Evolutionary conservation across 192 early-diverging fungal genomes (phyloP).

Genomic region (Allomyces macrogynus): DNA sequence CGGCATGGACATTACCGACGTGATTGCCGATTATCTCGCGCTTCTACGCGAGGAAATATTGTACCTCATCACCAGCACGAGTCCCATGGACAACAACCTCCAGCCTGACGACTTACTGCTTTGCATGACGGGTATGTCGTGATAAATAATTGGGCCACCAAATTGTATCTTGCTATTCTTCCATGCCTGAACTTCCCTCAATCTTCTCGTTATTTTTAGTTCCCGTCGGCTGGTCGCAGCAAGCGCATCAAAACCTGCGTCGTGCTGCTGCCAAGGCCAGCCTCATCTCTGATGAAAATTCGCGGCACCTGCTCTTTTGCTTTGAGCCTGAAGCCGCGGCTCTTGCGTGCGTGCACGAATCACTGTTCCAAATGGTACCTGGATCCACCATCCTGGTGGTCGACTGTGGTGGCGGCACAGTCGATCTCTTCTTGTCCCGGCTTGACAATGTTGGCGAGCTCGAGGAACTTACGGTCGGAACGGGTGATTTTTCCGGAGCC

Average conservation of each 20-base stretch:
- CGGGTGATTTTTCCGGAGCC: neutral
- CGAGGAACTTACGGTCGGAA: neutral
- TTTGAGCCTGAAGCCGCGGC: neutral
- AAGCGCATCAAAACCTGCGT: neutral
- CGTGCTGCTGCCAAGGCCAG: neutral
- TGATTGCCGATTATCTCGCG: neutral
- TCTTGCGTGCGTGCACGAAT: neutral
- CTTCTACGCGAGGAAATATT: neutral
- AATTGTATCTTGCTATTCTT: too few species aligned
- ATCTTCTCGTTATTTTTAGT: neutral
- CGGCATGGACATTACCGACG: neutral
- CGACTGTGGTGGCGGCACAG: neutral
- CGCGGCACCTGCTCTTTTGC: neutral
- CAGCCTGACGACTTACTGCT: neutral
- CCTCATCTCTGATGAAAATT: neutral
- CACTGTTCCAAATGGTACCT: neutral
- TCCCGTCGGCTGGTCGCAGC: neutral
- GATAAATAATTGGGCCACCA: neutral
- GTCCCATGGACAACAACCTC: neutral
- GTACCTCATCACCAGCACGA: neutral
- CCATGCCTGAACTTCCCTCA: too few species aligned
- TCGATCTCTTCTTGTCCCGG: neutral
- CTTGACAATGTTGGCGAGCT: neutral
- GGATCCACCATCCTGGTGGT: neutral
- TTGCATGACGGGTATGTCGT: neutral